Evolutionary conservation across 2,329 filamentous ascomycete species (phyloP).

Genomic region (Fusarium neocosmosporiellum): DNA sequence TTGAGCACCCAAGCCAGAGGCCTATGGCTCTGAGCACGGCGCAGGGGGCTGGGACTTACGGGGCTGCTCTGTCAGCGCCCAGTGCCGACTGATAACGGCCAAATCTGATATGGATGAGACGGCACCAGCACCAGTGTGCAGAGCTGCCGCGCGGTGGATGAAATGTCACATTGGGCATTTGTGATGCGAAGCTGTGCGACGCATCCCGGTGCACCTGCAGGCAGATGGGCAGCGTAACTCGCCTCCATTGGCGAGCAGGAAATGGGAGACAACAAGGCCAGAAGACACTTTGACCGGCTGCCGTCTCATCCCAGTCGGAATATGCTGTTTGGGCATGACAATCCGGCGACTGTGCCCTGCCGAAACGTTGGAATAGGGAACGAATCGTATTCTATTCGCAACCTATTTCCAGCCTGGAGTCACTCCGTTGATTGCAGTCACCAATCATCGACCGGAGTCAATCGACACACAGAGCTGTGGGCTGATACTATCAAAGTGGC

Average conservation of each 20-base stretch:
- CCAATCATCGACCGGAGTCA: neutral
- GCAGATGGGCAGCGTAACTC: slow-evolving; percentile 13
- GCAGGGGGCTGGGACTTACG: slow-evolving; percentile 24
- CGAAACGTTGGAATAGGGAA: neutral
- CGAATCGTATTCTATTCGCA: neutral
- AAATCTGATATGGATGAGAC: slow-evolving; percentile 34
- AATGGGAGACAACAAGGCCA: slow-evolving; percentile 11
- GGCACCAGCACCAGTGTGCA: slow-evolving; percentile 41
- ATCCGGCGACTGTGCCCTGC: neutral
- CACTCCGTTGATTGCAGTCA: neutral
- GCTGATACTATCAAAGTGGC: neutral
- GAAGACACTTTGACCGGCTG: neutral
- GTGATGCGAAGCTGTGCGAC: slow-evolving; percentile 36
- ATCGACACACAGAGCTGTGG: neutral
- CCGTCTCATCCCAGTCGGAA: slow-evolving; percentile 9
- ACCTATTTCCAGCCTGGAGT: neutral
- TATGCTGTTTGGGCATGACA: neutral
- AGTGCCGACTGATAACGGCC: slow-evolving; percentile 25
- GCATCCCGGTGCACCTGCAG: slow-evolving; percentile 19
- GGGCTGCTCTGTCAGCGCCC: slow-evolving; percentile 21
- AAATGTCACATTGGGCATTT: slow-evolving; percentile 27
- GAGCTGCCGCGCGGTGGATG: slow-evolving; percentile 18
- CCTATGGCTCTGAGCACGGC: slow-evolving; percentile 8
- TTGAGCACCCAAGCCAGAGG: slow-evolving; percentile 11
- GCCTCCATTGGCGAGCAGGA: slow-evolving; percentile 7